Conservation (phyloP, 1,284 basidiomycete species). For the Pholiota adiposa region DNA sequence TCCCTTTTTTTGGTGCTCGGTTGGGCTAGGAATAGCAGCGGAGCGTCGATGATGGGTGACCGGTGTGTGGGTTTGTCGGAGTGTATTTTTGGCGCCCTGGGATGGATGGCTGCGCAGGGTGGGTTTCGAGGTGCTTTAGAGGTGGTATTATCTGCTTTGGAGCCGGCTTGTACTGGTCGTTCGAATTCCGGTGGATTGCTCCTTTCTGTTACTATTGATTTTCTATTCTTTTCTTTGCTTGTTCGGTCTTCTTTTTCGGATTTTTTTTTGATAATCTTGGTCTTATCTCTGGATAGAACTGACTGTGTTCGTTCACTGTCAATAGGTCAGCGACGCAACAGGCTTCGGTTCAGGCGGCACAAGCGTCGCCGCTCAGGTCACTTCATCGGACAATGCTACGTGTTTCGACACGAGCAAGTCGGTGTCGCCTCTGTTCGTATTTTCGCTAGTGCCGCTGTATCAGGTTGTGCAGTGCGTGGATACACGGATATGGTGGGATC, state of each 20-base stretch:
- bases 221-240: conserved; percentile 5
- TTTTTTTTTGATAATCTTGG: conserved; percentile 9
- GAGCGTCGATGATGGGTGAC: neutral
- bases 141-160: no score
- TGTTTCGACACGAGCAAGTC: conserved; percentile 59
- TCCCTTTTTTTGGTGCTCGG: neutral
- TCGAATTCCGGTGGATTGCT: no score
- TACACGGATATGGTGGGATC: conserved; percentile 68
- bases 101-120: neutral
- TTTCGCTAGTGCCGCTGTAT: conserved; percentile 61
- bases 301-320: neutral
- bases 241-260: conserved; percentile 1
- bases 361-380: conserved; percentile 62
- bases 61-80: neutral
- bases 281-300: neutral
- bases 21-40: neutral
- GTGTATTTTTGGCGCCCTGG: neutral
- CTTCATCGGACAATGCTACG: conserved; percentile 52
- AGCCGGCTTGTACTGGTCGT: no score
- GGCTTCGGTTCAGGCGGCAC: conserved; percentile 79
- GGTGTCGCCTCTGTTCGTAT: conserved; percentile 60
- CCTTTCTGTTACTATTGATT: conserved; percentile 1
- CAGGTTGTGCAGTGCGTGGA: conserved; percentile 64
- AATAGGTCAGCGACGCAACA: conserved; percentile 69
- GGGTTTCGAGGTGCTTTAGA: no score